Evolutionary conservation across 352 stramenopile genomes (phyloP).

Genomic region (Globisporangium abappressorium): DNA sequence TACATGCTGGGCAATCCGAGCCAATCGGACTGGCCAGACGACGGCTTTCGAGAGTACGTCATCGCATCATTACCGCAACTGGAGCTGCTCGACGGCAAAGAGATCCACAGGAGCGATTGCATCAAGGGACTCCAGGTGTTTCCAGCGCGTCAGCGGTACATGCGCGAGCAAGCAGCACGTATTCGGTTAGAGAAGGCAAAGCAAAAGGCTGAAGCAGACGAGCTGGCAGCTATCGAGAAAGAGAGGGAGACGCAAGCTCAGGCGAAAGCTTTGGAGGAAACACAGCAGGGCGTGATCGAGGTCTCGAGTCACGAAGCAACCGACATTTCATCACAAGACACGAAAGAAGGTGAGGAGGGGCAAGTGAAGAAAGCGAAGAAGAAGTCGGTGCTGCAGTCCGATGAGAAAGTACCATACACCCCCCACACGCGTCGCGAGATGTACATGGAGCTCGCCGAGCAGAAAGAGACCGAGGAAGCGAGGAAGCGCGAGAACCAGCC

Average conservation of each 20-base stretch:
- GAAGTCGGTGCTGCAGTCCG: slow-evolving; percentile 35
- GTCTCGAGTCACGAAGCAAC: slow-evolving; percentile 30
- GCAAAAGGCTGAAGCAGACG: slow-evolving; percentile 11
- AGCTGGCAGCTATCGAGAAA: neutral
- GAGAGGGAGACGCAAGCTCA: slow-evolving; percentile 20
- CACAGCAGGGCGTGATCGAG: slow-evolving; percentile 33
- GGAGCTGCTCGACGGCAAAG: slow-evolving; percentile 85
- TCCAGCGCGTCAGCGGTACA: slow-evolving; percentile 31
- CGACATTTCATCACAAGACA: slow-evolving; percentile 30
- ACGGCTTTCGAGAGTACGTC: slow-evolving; percentile 78
- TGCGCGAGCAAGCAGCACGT: slow-evolving; percentile 28
- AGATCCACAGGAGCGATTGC: slow-evolving; percentile 80
- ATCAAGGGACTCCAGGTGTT: slow-evolving; percentile 89
- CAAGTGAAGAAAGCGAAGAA: slow-evolving; percentile 24
- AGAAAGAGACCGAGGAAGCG: slow-evolving; percentile 91
- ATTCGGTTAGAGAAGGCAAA: slow-evolving; percentile 23
- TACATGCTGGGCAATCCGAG: slow-evolving; percentile 94
- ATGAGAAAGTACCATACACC: slow-evolving; percentile 68
- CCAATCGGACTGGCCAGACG: slow-evolving; percentile 64
- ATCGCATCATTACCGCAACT: slow-evolving; percentile 86
- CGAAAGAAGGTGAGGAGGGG: slow-evolving; percentile 5
- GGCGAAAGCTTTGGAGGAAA: slow-evolving; percentile 15
- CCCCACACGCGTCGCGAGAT: slow-evolving; percentile 74
- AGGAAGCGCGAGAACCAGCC: slow-evolving; percentile 75
- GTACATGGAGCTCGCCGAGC: slow-evolving; percentile 91